Conservation (phyloP, 371 early-diverging fungal genomes). For the Mucor piriformis region DNA sequence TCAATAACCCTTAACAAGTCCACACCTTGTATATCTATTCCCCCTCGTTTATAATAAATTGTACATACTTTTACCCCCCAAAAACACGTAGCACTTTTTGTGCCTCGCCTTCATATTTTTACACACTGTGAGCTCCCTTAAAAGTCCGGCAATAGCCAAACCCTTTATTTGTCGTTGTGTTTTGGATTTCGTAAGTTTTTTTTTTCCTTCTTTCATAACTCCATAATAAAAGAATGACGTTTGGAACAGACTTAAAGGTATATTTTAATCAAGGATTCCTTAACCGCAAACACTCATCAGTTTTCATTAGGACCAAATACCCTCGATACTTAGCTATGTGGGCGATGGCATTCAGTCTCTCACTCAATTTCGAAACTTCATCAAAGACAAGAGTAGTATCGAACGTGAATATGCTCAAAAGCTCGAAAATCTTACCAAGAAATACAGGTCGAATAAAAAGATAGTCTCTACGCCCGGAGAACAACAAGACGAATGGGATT, state of each 20-base stretch:
- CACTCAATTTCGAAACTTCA: constrained; percentile 72
- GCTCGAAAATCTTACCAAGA: constrained; percentile 69
- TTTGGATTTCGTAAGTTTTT: constrained; percentile 1
- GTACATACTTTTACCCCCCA: neutral
- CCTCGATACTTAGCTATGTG: constrained; percentile 59
- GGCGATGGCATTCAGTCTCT: constrained; percentile 65
- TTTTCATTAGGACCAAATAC: constrained; percentile 56
- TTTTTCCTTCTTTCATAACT: constrained; percentile 9
- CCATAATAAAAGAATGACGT: constrained; percentile 15
- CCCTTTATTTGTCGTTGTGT: neutral
- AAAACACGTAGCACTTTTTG: too few relatives aligned
- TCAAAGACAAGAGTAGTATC: constrained; percentile 72
- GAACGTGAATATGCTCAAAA: constrained; percentile 80
- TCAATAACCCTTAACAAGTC: neutral
- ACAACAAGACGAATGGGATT: constrained; percentile 38
- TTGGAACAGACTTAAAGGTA: constrained; percentile 26
- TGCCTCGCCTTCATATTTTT: too few relatives aligned
- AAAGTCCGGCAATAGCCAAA: too few relatives aligned
- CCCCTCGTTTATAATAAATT: neutral
- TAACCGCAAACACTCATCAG: neutral
- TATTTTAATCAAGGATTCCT: too few relatives aligned
- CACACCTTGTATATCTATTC: neutral
- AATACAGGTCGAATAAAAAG: constrained; percentile 46
- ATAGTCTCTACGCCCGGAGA: neutral
- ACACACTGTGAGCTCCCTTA: too few relatives aligned